These are phyloP conservation scores for Nepenthes gracilis DNA, from an alignment of 148 eudicot genomes.

Conservation along the genomic window DNA sequence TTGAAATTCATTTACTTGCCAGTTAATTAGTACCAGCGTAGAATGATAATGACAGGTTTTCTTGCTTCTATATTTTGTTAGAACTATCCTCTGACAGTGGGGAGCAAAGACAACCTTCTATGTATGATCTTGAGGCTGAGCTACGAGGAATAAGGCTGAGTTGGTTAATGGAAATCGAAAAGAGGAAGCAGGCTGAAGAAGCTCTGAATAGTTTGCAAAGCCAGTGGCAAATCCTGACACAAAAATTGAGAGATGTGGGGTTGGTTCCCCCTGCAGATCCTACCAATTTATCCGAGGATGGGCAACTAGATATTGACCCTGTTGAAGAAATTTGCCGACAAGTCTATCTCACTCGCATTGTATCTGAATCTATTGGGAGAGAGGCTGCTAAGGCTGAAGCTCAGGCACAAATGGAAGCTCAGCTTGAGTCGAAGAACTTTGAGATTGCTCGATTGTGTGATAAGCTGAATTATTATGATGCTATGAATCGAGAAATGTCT, in stretches of 20 bases:
- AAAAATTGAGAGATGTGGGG: conserved; percentile 55
- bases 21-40: neutral
- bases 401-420: conserved; percentile 70
- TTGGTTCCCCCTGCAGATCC: conserved; percentile 50
- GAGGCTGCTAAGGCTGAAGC: conserved; percentile 74
- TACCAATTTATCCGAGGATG: conserved; percentile 22
- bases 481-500: conserved; percentile 90
- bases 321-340: conserved; percentile 55
- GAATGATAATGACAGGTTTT: conserved; percentile 4
- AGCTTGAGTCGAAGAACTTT: conserved; percentile 62
- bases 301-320: conserved; percentile 22
- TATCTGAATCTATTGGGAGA: conserved; percentile 67
- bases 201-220: conserved; percentile 34
- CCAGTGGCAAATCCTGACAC: conserved; percentile 52
- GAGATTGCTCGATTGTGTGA: conserved; percentile 82
- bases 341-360: conserved; percentile 50
- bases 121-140: conserved; percentile 48
- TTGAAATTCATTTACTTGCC: neutral
- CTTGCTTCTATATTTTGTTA: conserved; percentile 14
- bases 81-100: conserved; percentile 76
- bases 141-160: conserved; percentile 64
- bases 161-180: conserved; percentile 78
- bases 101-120: conserved; percentile 25
- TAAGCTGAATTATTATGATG: conserved; percentile 73
- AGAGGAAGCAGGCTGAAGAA: conserved; percentile 81